Conservation (phyloP, 768 basidiomycete genomes). For the Leucocoprinus leucothites region DNA sequence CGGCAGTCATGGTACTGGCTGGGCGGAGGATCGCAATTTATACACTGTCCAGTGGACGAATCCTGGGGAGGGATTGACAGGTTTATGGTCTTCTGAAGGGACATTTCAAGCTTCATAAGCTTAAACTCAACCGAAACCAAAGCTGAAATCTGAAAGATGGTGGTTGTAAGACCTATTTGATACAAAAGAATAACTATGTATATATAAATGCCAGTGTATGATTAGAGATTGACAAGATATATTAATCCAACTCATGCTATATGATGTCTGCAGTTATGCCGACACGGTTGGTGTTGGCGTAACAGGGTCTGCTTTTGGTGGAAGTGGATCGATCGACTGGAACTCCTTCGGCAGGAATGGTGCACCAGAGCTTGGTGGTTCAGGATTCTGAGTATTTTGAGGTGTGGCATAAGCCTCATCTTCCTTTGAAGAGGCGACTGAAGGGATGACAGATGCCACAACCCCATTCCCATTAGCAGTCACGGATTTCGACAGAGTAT, state of each 20-base stretch:
- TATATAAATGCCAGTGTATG: background rate
- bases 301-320: slow-evolving; percentile 39
- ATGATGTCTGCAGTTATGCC: background rate
- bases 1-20: no score
- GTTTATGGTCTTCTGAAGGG: no score
- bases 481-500: slow-evolving; percentile 20
- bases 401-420: slow-evolving; percentile 36
- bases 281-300: slow-evolving; percentile 35
- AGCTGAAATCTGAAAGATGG: no score
- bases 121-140: no score
- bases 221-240: background rate
- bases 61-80: no score
- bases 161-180: background rate
- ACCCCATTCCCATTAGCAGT: slow-evolving; percentile 21
- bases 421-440: background rate
- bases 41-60: no score
- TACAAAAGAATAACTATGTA: background rate
- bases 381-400: slow-evolving; percentile 51
- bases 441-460: background rate
- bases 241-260: background rate
- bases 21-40: no score
- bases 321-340: slow-evolving; percentile 30
- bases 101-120: no score
- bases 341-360: slow-evolving; percentile 44
- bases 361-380: slow-evolving; percentile 51